These are phyloP conservation scores for Colletotrichum salicis DNA, from an alignment of 2,329 filamentous ascomycete genomes.

Conservation along the genomic window DNA sequence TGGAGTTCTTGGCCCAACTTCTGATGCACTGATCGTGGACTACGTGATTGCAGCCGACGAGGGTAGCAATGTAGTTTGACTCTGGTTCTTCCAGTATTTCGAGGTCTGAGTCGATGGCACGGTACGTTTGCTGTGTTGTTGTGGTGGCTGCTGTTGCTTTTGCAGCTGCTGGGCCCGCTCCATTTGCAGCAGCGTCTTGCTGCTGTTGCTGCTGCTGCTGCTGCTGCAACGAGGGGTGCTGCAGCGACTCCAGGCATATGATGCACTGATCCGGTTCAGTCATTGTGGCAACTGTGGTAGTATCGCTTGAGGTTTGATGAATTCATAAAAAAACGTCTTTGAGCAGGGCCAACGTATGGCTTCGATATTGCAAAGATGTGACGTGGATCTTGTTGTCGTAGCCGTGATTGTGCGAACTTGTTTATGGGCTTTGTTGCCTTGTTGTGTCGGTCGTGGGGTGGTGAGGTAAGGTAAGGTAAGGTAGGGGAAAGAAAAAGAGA, in stretches of 20 bases:
- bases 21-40: slow-evolving; percentile 93
- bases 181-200: slow-evolving; percentile 39
- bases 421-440: slow-evolving; percentile 15
- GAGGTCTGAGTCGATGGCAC: slow-evolving; percentile 30
- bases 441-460: slow-evolving; percentile 17
- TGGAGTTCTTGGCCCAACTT: slow-evolving; percentile 95
- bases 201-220: slow-evolving; percentile 24
- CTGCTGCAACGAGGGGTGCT: slow-evolving; percentile 45
- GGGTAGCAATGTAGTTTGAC: slow-evolving; percentile 64
- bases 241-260: slow-evolving; percentile 73
- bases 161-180: slow-evolving; percentile 14
- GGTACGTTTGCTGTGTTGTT: slow-evolving; percentile 36
- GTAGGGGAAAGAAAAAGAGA: neutral
- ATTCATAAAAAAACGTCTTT: slow-evolving; percentile 58
- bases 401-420: neutral
- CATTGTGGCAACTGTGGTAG: slow-evolving; percentile 56
- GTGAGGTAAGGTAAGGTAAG: neutral
- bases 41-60: slow-evolving; percentile 86
- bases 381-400: neutral
- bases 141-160: slow-evolving; percentile 35
- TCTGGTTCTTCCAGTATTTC: slow-evolving; percentile 40
- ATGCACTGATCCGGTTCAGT: slow-evolving; percentile 74
- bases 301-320: slow-evolving; percentile 49
- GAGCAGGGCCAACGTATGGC: slow-evolving; percentile 26
- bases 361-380: slow-evolving; percentile 12